Base-by-base conservation (phyloP, 2,329 filamentous ascomycete genomes). In the Scedosporium dehoogii region DNA sequence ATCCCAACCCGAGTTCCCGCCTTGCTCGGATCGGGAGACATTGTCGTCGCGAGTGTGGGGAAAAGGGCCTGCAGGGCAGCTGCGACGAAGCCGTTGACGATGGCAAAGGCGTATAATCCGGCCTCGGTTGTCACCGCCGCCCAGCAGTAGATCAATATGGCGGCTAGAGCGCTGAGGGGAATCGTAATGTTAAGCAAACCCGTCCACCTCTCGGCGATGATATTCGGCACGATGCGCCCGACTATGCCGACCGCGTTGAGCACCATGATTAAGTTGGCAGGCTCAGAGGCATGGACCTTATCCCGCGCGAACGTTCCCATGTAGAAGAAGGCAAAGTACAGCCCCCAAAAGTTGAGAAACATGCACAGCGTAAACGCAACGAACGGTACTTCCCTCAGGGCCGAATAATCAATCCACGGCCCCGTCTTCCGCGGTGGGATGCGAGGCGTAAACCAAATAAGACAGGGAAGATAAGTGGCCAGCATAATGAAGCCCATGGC, bases 231-330 rank as follows among this genome's bases (percentile, higher is more conserved):
- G 23, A 83, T 65, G 1, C 82, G 78, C 6, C 79, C 79, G 7
- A 79, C 66, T 4, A 83, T 67, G 0, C 81, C 81, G 12, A 82
- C 74, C 0, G 78, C 80, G 64, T 85, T 85, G 69, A 85, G 77
- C 3, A 66, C 62, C 65, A 71, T 72, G 12, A 68, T 46, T 0
- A 70, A 58, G 25, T 69, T 66, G 10, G 71, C 65, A 0, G 70
- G 66, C 1, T 71, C 66, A 0, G 61, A n/a, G 0, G 68, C 57
- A 0, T 63, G 66, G 0, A 70, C 62, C 2, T 51, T 38, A 29
- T 77, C 74, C 14, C 77, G 75, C 25, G 74, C 75, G 71, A 78
- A 85, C 0, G 78, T 76, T 0, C 79, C 75, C n/a, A 80, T 71
- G 63, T 78, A 81, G 70, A 79, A 81, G 62, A 79, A 76, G 0